Base-by-base conservation (phyloP, 495 filamentous ascomycete genomes). In the Podospora didyma region DNA sequence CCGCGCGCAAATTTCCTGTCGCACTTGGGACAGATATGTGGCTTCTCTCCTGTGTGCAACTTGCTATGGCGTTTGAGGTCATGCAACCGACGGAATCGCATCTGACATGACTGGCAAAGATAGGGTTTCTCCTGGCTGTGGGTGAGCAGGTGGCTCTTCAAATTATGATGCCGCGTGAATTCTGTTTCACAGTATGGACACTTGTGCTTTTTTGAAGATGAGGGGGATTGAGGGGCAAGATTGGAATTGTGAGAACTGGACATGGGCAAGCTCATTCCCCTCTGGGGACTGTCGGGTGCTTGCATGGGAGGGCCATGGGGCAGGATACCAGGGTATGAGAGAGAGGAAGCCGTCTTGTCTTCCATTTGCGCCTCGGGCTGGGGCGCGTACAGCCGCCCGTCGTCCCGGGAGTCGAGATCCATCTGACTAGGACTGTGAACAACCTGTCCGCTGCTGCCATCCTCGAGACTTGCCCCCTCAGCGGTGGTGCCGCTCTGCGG, bases 61-160 rank as follows among this genome's bases (percentile, higher is more conserved):
- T 97, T 97, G 45, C 86, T 89, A 68, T 99, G 94, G 42, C 94
- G 84, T 74, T 99, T 99, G 53, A 99, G 75, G 65, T 99, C 94
- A 65, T 99, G 94, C 23, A 97, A 78, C 56, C 94, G 82, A 47
- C 94, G 84, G 69, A 99, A 99, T 23, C 92, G 84, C 59, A 92
- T 85, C 50, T 92, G 82, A 65, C 94, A 99, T 20, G 88, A 89
- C 54, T 88, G 82, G 64, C 94, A 99, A 21, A 90, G 82, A 65
- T 91, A 99, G 0, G 94, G 94, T 69, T 99, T 99, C 71, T 97
- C 95, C 73, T 99, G 94, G 61, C 93, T 96, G 67, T 99, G 94
- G 0, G 94, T 99, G 56, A 99, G 82, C 34, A 99, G 82, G 75
- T 99, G 94, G 58, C 90, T 96, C 71, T 99, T 99, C n/a, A 99